Base-by-base conservation (phyloP, 768 basidiomycete species). In the Tylopilus felleus region DNA sequence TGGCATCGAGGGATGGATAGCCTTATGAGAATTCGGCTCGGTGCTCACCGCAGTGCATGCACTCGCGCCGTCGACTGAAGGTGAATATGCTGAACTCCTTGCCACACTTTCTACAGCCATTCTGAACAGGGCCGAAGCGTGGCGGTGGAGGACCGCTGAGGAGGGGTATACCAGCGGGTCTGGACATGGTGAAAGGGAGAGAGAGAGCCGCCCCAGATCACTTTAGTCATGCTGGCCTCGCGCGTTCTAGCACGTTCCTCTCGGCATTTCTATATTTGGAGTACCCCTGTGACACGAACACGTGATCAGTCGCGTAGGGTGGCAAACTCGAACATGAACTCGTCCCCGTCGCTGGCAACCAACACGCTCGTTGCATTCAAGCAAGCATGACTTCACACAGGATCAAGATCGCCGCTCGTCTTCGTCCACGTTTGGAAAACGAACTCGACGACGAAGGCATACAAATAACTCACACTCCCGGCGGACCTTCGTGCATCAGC, bases 21-120 rank as follows among this genome's bases (percentile, higher is more conserved):
- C 21, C 19, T 10, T 13, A 12, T 33, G 42, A 51, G 35, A 29
- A 48, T 31, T 56, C 8, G 16, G 64, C 82, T 14, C 5, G 16
- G 13, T 14, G 47, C 53, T 60, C 64, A 87, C 88, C 87, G 65
- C 88, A 90, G 62, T 90, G 88, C 65, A 86, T 82, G 67, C 88
- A 90, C 57, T 72, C 80, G 59, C 81, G 79, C 44, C 82, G 77
- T 49, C 88, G 74, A 52, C 81, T 73, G 62, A 90, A 83, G 47
- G 90, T 55, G 19, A n/a, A n/a, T n/a, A 86, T 65, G 61, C 78
- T 83, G 65, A 90, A 90, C 64, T 90, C 88, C 66, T 77, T 89
- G 65, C 76, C 80, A 65, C 88, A 90, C 66, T 82, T 89, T 65
- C 86, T 79, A 57, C 88, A 90, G 5, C 74, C 67, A 8, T 55